Evolutionary conservation across 345 rosid species (phyloP), one percentile per base, ranked within the genome.

Genomic region (Turnera subulata): DNA sequence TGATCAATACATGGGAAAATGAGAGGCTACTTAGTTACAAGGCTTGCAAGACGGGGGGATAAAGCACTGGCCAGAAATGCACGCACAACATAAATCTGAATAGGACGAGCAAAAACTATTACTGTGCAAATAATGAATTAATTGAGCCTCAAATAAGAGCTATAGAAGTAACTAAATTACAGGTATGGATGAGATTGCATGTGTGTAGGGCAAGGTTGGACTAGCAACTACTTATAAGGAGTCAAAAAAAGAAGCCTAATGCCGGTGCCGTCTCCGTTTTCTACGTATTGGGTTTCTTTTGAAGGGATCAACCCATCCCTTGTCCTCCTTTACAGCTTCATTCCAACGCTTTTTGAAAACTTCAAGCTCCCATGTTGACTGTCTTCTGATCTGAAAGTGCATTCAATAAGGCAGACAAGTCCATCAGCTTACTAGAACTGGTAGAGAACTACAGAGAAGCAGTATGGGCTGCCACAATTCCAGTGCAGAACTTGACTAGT

Each of bases 351-450:
- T 67, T 80, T 81, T 82, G 22, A 90, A 88, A 2, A 65, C 73
- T 58, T 79, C 65, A 57, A 84, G 91, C 65, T 94, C 99, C 96
- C 83, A 76, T 3, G 91, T 85, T 4, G 97, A 94, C 44, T 94
- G 97, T 64, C 99, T 78, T 72, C 99, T 66, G 51, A 94, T 88
- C 99, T 88, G 85, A 32, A 29, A 38, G 25, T 19, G 21, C 53
- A 38, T 18, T 61, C 1, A 19, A 35, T 21, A 25, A 24, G 18
- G 46, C 55, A 11, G 8, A 33, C 16, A 1, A 6, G 7, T 13
- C 21, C 15, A 51, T 44, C 29, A 12, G 16, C 23, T 35, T 33
- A 5, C 11, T 4, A 42, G 19, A 25, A 21, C 14, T 11, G 18
- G 16, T 32, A 1, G 26, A 52, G 7, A 11, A 38, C 33, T 47